phyloP scores from a whole-genome alignment of 805 yeast species.

The Candida ortonii region DNA sequence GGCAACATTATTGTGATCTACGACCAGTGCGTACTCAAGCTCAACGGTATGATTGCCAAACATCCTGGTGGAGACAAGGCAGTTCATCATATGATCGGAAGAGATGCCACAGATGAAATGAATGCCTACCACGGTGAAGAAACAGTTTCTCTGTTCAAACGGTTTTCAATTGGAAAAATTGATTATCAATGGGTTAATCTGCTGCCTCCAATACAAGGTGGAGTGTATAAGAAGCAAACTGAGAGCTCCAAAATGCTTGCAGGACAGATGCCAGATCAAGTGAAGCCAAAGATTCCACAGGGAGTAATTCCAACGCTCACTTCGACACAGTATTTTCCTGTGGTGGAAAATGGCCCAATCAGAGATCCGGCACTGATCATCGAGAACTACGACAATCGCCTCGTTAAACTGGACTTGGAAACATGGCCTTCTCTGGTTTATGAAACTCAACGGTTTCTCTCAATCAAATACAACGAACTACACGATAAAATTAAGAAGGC shows the following conservation, averaged over 20 bases:
- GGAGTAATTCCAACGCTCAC: constrained; percentile 40
- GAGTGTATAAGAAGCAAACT: constrained; percentile 37
- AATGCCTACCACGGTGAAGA: constrained; percentile 72
- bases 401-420: constrained; percentile 54
- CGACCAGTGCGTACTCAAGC: constrained; percentile 54
- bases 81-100: constrained; percentile 77
- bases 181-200: constrained; percentile 68
- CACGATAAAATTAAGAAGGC: constrained; percentile 52
- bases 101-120: constrained; percentile 92
- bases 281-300: constrained; percentile 53
- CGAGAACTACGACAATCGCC: constrained; percentile 55
- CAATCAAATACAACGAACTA: constrained; percentile 56
- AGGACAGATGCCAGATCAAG: constrained; percentile 43
- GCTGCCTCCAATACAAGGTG: constrained; percentile 90
- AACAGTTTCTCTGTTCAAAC: constrained; percentile 48
- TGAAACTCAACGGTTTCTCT: constrained; percentile 57
- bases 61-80: constrained; percentile 94
- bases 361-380: constrained; percentile 55
- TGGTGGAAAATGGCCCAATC: constrained; percentile 29
- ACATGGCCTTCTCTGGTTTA: constrained; percentile 64
- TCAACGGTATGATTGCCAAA: constrained; percentile 64
- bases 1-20: constrained; percentile 74
- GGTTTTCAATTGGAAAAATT: constrained; percentile 64
- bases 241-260: constrained; percentile 18
- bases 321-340: constrained; percentile 37